A percentile compares a stretch with the other conserved stretches of the same genome.
Evolutionary conservation across 768 basidiomycete species (phyloP).

Genomic region (Boletus reticuloceps): DNA sequence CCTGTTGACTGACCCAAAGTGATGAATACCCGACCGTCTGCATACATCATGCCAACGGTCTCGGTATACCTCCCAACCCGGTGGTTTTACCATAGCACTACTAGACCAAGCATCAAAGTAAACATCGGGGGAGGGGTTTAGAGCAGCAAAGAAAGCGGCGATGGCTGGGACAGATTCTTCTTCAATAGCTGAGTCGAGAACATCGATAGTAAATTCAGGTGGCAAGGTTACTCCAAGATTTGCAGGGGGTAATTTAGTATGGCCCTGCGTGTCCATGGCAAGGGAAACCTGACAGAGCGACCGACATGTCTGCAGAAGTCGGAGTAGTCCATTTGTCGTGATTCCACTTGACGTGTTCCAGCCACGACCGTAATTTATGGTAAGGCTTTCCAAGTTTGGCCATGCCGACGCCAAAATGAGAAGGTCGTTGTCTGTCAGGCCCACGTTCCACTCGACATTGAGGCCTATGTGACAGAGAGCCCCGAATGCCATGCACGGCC

Average conservation of each 20-base stretch:
- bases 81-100: too few species aligned
- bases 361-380: too few species aligned
- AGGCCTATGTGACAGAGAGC: not conserved
- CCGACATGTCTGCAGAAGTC: not conserved
- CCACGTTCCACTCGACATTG: not conserved
- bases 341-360: too few species aligned
- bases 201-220: not conserved
- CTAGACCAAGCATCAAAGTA: too few species aligned
- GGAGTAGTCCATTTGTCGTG: not conserved
- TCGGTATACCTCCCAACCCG: too few species aligned
- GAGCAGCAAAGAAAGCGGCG: too few species aligned
- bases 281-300: not conserved
- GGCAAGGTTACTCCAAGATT: not conserved
- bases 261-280: conserved; percentile 5
- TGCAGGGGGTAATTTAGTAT: not conserved
- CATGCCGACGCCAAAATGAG: not conserved
- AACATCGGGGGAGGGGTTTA: too few species aligned
- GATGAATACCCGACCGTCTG: too few species aligned
- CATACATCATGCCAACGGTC: too few species aligned
- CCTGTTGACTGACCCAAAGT: too few species aligned
- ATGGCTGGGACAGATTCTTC: not conserved
- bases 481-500: not conserved
- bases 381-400: too few species aligned
- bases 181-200: too few species aligned
- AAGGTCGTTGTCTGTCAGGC: not conserved